These are phyloP conservation scores for Microcyclosporella mali DNA, from an alignment of 2,329 filamentous ascomycete species.

Conservation along the genomic window DNA sequence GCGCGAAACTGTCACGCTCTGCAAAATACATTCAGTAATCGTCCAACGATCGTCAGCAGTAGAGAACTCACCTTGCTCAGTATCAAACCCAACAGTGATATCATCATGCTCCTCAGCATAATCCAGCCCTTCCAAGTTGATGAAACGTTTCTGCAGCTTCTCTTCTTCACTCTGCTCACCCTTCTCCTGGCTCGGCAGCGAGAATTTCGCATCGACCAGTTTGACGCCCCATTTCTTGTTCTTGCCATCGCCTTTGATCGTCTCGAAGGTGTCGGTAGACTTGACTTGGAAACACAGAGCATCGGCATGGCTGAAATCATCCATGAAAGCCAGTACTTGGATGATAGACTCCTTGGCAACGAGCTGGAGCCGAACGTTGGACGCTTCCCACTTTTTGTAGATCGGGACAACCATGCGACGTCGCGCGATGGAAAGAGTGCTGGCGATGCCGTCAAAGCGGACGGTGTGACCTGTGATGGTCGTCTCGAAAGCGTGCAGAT, in stretches of 20 bases:
- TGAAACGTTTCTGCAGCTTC: constrained; percentile 61
- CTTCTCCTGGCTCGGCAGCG: constrained; percentile 57
- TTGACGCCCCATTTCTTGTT: constrained; percentile 62
- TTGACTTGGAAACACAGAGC: constrained; percentile 87
- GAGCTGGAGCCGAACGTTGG: constrained; percentile 71
- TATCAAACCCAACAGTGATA: constrained; percentile 78
- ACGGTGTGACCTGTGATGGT: constrained; percentile 77
- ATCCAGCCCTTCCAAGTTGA: constrained; percentile 80
- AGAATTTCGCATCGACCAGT: constrained; percentile 86
- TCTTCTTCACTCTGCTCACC: constrained; percentile 50
- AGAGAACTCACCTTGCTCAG: constrained; percentile 44
- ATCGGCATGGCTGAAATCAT: constrained; percentile 77
- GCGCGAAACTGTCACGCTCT: constrained; percentile 43
- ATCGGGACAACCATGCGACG: constrained; percentile 75
- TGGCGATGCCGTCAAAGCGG: constrained; percentile 48
- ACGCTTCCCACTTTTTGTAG: constrained; percentile 89
- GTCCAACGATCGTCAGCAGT: background rate
- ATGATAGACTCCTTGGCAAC: constrained; percentile 68
- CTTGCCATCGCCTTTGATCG: constrained; percentile 35
- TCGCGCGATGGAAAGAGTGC: constrained; percentile 72
- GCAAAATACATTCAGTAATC: constrained; percentile 22
- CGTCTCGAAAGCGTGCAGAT: constrained; percentile 72
- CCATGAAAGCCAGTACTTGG: constrained; percentile 80
- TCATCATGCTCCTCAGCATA: constrained; percentile 91
- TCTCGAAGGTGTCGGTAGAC: constrained; percentile 76